Evolutionary conservation across 1,139 yeast species (phyloP).

Genomic region (Debaryomyces psychrophilus): DNA sequence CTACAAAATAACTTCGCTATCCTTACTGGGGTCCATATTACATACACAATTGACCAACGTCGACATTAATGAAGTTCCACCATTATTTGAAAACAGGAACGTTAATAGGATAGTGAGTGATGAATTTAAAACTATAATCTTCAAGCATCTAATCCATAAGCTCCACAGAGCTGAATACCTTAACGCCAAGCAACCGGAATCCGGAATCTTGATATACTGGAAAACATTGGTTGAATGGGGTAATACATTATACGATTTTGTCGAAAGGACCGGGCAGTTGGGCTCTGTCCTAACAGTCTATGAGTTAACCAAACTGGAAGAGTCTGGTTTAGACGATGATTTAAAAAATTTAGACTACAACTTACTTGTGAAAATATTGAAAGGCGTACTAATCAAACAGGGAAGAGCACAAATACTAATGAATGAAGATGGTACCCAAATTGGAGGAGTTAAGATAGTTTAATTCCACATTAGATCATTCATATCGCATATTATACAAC

Average conservation of each 20-base stretch:
- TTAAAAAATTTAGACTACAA: conserved; percentile 65
- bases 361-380: conserved; percentile 57
- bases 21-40: conserved; percentile 32
- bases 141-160: conserved; percentile 58
- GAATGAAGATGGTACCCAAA: conserved; percentile 53
- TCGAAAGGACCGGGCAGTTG: conserved; percentile 75
- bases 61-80: conserved; percentile 26
- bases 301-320: conserved; percentile 72
- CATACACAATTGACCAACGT: conserved; percentile 31
- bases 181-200: conserved; percentile 42
- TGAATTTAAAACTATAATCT: conserved; percentile 58
- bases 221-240: conserved; percentile 79
- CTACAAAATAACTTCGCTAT: conserved; percentile 48
- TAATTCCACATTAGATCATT: conserved; percentile 17
- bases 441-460: conserved; percentile 72
- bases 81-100: conserved; percentile 51
- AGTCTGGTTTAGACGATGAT: conserved; percentile 56
- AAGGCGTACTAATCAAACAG: conserved; percentile 59
- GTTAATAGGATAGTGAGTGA: conserved; percentile 58
- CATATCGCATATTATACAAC: background rate
- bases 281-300: conserved; percentile 80
- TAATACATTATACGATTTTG: conserved; percentile 44
- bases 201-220: conserved; percentile 67
- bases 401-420: conserved; percentile 69
- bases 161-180: conserved; percentile 57